Evolutionary conservation across 2,329 filamentous ascomycete species (phyloP), one percentile per base, ranked within the genome.

Genomic region (Cryphonectria carpinicola): DNA sequence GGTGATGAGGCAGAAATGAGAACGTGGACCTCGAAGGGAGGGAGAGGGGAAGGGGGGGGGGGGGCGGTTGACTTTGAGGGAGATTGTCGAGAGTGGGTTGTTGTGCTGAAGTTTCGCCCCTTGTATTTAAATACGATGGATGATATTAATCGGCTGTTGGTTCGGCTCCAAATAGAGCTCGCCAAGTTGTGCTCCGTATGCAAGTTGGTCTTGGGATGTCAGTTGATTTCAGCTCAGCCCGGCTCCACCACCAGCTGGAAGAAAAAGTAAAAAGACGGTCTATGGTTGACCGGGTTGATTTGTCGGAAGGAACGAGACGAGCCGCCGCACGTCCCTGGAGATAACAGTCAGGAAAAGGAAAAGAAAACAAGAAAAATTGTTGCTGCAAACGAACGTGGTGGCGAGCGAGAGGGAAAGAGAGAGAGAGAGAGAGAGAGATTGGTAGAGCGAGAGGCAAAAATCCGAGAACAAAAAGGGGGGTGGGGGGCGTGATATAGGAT

Each of bases 391-490:
- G 54, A 58, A 28, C 7, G 46, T 68, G 35, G 62, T 32, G 32
- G 32, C 32, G 32, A 32, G 32, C 13, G 46, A 46, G 41, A 63
- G 68, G 17, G 63, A 60, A 64, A 63, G 68, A n/a, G 63, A 60
- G 68, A 63, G 32, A 35, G n/a, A 39, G 39, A 56, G 56, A 19
- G 54, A 67, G 8, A 54, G 65, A 28, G 66, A n/a, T n/a, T n/a
- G 65, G n/a, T 56, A 8, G 68, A 46, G 61, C 58, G 25, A 49
- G 69, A 64, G 25, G 13, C 37, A 60, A 58, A 52, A 52, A 65
- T 32, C 46, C 56, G 22, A 72, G 35, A 56, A 46, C 43, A 43
- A 54, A 60, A 66, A 39, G 28, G 52, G 46, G 60, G 56, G 60
- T 61, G 41, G n/a, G 46, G 54, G 28, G 22, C 10, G 60, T 37